A percentile compares a stretch with the other conserved stretches of the same genome.
Conservation (phyloP, 768 basidiomycete genomes). For the Coprinopsis sp. region DNA sequence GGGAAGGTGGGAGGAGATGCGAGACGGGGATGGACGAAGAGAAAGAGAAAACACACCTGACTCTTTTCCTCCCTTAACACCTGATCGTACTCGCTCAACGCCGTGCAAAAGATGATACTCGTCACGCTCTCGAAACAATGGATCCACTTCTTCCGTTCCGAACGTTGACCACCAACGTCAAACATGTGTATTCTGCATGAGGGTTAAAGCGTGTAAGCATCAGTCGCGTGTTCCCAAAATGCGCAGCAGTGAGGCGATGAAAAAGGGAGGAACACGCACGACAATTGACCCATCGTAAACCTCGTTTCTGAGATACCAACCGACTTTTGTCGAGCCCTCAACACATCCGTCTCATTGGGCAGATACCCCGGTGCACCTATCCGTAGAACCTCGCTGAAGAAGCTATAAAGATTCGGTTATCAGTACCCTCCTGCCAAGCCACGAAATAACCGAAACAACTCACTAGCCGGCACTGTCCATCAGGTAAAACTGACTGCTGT, state of each 20-base stretch:
- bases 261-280: conserved; percentile 37
- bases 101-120: conserved; percentile 63
- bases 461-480: conserved; percentile 95
- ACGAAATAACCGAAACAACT: conserved; percentile 27
- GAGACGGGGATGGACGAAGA: background rate
- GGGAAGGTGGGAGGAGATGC: background rate
- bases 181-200: conserved; percentile 57
- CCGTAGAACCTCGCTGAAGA: conserved; percentile 80
- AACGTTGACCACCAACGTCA: conserved; percentile 76
- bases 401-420: conserved; percentile 39
- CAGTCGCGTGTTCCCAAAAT: too few relatives aligned
- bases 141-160: conserved; percentile 81
- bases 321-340: conserved; percentile 85
- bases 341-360: conserved; percentile 81
- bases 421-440: background rate
- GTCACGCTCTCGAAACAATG: conserved; percentile 63
- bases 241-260: background rate
- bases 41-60: conserved; percentile 38
- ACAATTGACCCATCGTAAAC: conserved; percentile 64
- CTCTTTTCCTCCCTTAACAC: conserved; percentile 63
- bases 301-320: conserved; percentile 89
- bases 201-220: background rate
- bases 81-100: conserved; percentile 72
- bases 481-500: conserved; percentile 77
- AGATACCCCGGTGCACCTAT: conserved; percentile 80